phyloP scores from a whole-genome alignment of 495 filamentous ascomycete genomes.

The Bombardia bombarda region DNA sequence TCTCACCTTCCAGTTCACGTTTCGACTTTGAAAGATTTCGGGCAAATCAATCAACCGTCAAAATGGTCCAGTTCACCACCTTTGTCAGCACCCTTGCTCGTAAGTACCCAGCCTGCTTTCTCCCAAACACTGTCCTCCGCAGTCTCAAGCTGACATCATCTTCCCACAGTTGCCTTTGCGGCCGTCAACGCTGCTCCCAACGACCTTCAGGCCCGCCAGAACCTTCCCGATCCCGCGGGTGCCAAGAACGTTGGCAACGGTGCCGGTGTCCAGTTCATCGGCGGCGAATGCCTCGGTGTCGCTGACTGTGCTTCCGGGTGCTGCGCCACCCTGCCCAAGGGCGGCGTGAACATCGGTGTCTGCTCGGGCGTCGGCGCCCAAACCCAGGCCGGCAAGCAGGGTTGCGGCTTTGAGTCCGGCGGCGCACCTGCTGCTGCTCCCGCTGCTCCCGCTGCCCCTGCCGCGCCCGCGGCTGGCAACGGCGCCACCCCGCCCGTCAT shows the following conservation, averaged over 20 bases:
- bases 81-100: slow-evolving; percentile 12
- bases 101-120: neutral
- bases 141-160: neutral
- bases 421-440: neutral
- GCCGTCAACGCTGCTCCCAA: slow-evolving; percentile 43
- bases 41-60: neutral
- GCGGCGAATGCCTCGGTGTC: slow-evolving; percentile 30
- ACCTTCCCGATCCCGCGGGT: slow-evolving; percentile 21
- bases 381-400: slow-evolving; percentile 23
- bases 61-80: slow-evolving; percentile 18
- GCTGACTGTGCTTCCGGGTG: slow-evolving; percentile 35
- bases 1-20: neutral
- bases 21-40: neutral
- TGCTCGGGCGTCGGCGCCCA: slow-evolving; percentile 25
- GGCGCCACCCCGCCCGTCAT: neutral
- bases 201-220: slow-evolving; percentile 41
- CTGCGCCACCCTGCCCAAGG: slow-evolving; percentile 22
- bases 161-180: slow-evolving; percentile 38
- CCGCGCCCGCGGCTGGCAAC: neutral
- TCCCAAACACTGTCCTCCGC: neutral
- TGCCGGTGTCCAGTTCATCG: slow-evolving; percentile 33
- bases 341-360: slow-evolving; percentile 23
- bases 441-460: neutral
- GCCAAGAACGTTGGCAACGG: slow-evolving; percentile 34
- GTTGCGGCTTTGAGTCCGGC: slow-evolving; percentile 19